Evolutionary conservation across 805 yeast genomes (phyloP).

Genomic region (Candida railenensis): DNA sequence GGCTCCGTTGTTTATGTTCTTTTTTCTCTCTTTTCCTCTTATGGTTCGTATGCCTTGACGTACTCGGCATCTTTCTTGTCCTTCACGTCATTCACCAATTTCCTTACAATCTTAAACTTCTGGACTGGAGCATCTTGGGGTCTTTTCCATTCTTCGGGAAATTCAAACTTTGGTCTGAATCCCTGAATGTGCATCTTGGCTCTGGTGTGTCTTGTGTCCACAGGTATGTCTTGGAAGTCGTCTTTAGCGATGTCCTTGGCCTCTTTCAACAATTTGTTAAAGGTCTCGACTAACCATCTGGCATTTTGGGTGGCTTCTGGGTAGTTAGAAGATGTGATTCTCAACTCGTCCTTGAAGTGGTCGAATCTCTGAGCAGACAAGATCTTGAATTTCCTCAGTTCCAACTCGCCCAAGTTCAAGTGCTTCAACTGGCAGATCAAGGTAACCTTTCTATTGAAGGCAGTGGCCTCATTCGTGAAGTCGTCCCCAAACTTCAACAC

Average conservation of each 20-base stretch:
- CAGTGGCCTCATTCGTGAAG: constrained; percentile 74
- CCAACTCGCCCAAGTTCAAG: constrained; percentile 49
- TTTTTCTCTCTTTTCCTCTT: background rate
- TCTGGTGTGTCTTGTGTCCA: constrained; percentile 72
- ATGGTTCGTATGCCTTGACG: constrained; percentile 19
- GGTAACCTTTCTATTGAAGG: constrained; percentile 63
- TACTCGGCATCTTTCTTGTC: constrained; percentile 31
- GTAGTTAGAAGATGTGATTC: constrained; percentile 63
- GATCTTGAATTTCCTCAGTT: constrained; percentile 72
- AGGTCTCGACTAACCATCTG: constrained; percentile 61
- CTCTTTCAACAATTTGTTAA: constrained; percentile 60
- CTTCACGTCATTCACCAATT: constrained; percentile 32
- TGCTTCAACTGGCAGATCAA: constrained; percentile 53
- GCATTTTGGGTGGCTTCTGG: constrained; percentile 86
- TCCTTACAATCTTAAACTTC: constrained; percentile 32
- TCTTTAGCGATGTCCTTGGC: constrained; percentile 63
- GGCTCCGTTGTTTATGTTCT: no score
- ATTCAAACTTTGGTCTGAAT: constrained; percentile 40
- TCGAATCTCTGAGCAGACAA: constrained; percentile 79
- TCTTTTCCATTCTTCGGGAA: constrained; percentile 77
- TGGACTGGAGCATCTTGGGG: constrained; percentile 65
- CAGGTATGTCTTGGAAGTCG: constrained; percentile 71
- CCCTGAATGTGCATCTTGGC: constrained; percentile 36
- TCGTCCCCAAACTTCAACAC: constrained; percentile 65
- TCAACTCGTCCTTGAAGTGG: constrained; percentile 54